A percentile compares a stretch with the other conserved stretches of the same genome.
Evolutionary conservation across 768 basidiomycete species (phyloP).

Genomic region (Coprinellus aureogranulatus): DNA sequence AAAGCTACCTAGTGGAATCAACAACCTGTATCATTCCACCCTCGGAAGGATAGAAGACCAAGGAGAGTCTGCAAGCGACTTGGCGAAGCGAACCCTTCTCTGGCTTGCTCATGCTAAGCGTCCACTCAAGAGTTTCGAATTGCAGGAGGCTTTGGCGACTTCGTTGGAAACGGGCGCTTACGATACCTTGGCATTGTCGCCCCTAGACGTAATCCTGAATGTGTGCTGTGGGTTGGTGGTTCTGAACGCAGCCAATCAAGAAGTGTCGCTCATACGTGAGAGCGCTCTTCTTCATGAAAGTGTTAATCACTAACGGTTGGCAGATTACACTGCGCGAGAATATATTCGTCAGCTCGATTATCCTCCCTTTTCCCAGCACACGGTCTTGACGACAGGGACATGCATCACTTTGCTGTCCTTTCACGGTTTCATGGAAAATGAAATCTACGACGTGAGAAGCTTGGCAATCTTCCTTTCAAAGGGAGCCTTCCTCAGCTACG

Average conservation of each 20-base stretch:
- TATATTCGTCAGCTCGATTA: not conserved
- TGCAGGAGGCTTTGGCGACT: not conserved
- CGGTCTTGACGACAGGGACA: not conserved
- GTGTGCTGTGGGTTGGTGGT: constrained; percentile 2
- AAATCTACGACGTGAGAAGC: not conserved
- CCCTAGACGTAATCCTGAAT: not conserved
- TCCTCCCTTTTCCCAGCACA: not conserved
- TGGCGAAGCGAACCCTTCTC: not conserved
- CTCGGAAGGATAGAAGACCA: not conserved
- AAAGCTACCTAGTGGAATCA: not conserved
- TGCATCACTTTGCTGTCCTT: not conserved
- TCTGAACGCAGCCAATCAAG: not conserved
- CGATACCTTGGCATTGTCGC: not conserved
- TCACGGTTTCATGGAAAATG: not conserved
- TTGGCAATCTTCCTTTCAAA: not conserved
- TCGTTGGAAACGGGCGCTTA: not conserved
- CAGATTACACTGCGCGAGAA: constrained; percentile 5
- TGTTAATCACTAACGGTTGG: not conserved
- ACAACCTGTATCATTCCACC: not conserved
- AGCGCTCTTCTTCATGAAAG: not conserved
- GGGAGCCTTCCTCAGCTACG: not conserved
- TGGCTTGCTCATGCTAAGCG: not conserved
- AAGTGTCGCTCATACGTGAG: constrained; percentile 1
- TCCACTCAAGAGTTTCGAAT: not conserved
- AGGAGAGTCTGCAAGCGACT: not conserved